Conservation (phyloP, 345 rosid genomes). For the Capsella bursapastoris region DNA sequence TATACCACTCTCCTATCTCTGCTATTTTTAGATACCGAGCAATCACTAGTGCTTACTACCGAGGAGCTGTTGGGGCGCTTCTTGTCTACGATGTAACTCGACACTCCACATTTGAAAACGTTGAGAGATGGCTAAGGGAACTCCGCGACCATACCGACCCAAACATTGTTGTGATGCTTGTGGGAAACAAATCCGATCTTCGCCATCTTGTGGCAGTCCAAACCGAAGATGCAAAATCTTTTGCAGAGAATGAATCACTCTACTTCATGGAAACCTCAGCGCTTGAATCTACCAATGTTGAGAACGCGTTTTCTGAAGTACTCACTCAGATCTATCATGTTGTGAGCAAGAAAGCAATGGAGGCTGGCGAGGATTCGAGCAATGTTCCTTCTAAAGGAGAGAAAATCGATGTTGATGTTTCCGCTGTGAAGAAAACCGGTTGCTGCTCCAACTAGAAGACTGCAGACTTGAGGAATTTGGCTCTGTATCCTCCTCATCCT, state of each 20-base stretch:
- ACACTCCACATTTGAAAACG: slow-evolving; percentile 88
- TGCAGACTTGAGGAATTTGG: slow-evolving; percentile 23
- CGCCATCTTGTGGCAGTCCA: slow-evolving; percentile 90
- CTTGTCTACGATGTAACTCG: slow-evolving; percentile 90
- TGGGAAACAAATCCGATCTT: slow-evolving; percentile 91
- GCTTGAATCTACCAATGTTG: slow-evolving; percentile 84
- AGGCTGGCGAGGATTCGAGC: slow-evolving; percentile 57
- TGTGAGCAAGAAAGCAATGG: slow-evolving; percentile 92
- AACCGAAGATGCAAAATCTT: slow-evolving; percentile 82
- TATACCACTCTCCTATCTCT: not conserved
- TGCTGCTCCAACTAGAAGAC: slow-evolving; percentile 78
- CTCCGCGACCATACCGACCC: slow-evolving; percentile 94
- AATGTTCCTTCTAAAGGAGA: slow-evolving; percentile 80
- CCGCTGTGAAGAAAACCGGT: slow-evolving; percentile 86
- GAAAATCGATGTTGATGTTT: slow-evolving; percentile 89
- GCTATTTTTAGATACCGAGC: slow-evolving; percentile 73
- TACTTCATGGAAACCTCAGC: slow-evolving; percentile 97
- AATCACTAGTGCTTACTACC: slow-evolving; percentile 91
- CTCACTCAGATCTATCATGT: slow-evolving; percentile 82
- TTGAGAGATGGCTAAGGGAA: slow-evolving; percentile 91
- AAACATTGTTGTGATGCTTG: slow-evolving; percentile 89
- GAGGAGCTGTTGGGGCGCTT: slow-evolving; percentile 93
- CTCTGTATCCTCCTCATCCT: not conserved
- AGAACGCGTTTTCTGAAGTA: slow-evolving; percentile 86
- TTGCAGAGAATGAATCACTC: slow-evolving; percentile 81